Conservation (phyloP, 2,329 filamentous ascomycete species). For the Neonectria coccinea region DNA sequence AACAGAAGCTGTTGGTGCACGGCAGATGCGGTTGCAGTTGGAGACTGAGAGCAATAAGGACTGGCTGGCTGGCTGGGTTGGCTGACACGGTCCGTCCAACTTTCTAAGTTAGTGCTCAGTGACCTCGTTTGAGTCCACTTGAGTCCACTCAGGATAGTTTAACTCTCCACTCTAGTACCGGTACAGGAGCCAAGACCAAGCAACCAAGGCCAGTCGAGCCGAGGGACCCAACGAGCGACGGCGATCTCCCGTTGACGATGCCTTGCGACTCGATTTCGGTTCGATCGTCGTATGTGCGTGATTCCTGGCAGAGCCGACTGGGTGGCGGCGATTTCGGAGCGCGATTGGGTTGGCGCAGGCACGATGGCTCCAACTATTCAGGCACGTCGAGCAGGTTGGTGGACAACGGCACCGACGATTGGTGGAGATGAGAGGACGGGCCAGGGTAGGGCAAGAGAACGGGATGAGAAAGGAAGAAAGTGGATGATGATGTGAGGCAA, state of each 20-base stretch:
- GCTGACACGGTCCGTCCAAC: slow-evolving; percentile 6
- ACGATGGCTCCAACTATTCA: slow-evolving; percentile 20
- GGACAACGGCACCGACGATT: background rate
- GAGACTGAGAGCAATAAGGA: background rate
- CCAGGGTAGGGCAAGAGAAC: background rate
- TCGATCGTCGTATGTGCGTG: slow-evolving; percentile 33
- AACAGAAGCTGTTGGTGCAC: background rate
- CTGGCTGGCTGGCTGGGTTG: slow-evolving; percentile 12
- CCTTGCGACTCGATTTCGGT: slow-evolving; percentile 35
- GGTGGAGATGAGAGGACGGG: too few relatives aligned
- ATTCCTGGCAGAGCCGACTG: slow-evolving; percentile 22
- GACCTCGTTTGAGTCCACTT: background rate
- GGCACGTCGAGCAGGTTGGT: slow-evolving; percentile 8
- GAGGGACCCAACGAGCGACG: slow-evolving; percentile 25
- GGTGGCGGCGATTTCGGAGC: slow-evolving; percentile 19
- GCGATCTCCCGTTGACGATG: slow-evolving; percentile 44
- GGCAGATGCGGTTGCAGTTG: slow-evolving; percentile 7
- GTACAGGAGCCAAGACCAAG: slow-evolving; percentile 9
- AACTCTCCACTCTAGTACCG: slow-evolving; percentile 1
- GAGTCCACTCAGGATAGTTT: background rate
- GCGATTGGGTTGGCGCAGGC: slow-evolving; percentile 21
- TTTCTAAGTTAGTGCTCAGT: slow-evolving; percentile 3
- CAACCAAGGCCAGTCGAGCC: slow-evolving; percentile 11
- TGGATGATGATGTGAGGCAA: slow-evolving; percentile 11
- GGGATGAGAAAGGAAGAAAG: slow-evolving; percentile 22